Conservation (phyloP, 495 filamentous ascomycete genomes). For the Penicillium maclennaniae region DNA sequence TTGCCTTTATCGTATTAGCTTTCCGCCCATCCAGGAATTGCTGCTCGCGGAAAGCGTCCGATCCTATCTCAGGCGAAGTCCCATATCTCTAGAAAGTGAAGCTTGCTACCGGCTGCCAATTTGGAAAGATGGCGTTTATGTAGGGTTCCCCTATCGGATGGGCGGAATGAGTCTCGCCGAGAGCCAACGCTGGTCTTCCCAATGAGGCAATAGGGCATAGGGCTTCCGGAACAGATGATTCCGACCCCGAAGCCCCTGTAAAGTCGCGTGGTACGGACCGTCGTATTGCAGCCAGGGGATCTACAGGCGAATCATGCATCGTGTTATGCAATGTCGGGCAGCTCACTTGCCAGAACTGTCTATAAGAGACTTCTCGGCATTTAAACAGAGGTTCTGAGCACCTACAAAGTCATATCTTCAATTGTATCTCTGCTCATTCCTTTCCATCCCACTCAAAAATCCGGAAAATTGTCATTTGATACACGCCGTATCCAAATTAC, state of each 20-base stretch:
- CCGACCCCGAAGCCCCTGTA: neutral
- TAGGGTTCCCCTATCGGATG: constrained; percentile 1
- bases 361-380: neutral
- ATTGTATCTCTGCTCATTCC: neutral
- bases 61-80: neutral
- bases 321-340: neutral
- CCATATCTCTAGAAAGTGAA: neutral
- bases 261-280: neutral
- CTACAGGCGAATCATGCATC: neutral
- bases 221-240: constrained; percentile 13
- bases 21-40: neutral
- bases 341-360: neutral
- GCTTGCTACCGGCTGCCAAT: neutral
- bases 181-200: neutral
- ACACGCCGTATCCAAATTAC: neutral
- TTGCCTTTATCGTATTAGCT: constrained; percentile 10
- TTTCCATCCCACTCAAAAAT: neutral
- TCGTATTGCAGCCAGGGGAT: neutral
- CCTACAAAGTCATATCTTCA: neutral
- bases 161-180: neutral
- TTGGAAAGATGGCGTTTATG: neutral
- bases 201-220: constrained; percentile 18
- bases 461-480: neutral
- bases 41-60: neutral
- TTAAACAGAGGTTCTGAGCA: neutral